Conservation (phyloP, 139 green algal species). For the Chlamydomonas schloesseri region DNA sequence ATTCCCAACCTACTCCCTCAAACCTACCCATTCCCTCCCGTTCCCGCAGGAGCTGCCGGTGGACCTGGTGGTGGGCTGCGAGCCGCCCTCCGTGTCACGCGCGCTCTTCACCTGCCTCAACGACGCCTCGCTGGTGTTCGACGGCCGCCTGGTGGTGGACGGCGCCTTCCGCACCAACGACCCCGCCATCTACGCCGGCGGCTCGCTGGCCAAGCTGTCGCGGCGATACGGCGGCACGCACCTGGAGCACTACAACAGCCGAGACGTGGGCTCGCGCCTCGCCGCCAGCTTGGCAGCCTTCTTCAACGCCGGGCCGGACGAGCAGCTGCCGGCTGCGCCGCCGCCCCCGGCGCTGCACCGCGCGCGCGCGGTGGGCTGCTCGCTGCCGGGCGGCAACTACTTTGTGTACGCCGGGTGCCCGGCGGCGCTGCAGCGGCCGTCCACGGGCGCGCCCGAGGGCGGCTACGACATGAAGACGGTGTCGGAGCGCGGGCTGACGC, state of each 20-base stretch:
- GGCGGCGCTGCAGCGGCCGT: conserved; percentile 41
- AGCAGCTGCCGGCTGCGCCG: neutral
- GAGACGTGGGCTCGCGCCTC: conserved; percentile 59
- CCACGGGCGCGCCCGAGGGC: conserved; percentile 40
- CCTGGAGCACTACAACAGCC: conserved; percentile 70
- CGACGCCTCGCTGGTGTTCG: conserved; percentile 69
- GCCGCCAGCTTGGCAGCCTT: conserved; percentile 42
- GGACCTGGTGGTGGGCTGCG: conserved; percentile 72
- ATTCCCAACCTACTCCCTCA: no score
- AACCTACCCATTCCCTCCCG: no score
- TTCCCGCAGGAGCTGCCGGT: conserved; percentile 17
- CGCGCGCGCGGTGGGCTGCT: conserved; percentile 52
- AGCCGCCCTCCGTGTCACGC: conserved; percentile 34
- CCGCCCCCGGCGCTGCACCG: conserved; percentile 4
- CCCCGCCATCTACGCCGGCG: conserved; percentile 68
- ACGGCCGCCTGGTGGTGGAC: conserved; percentile 82
- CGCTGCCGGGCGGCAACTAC: conserved; percentile 55
- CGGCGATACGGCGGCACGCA: conserved; percentile 52
- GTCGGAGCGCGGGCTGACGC: conserved; percentile 49
- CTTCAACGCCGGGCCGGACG: conserved; percentile 2
- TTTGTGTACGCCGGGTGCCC: conserved; percentile 63
- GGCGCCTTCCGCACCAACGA: conserved; percentile 71
- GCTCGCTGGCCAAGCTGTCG: conserved; percentile 72
- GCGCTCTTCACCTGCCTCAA: conserved; percentile 68
- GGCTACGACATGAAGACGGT: conserved; percentile 46